Base-by-base conservation (phyloP, 78 protist species). In the Dictyostelium purpureum region DNA sequence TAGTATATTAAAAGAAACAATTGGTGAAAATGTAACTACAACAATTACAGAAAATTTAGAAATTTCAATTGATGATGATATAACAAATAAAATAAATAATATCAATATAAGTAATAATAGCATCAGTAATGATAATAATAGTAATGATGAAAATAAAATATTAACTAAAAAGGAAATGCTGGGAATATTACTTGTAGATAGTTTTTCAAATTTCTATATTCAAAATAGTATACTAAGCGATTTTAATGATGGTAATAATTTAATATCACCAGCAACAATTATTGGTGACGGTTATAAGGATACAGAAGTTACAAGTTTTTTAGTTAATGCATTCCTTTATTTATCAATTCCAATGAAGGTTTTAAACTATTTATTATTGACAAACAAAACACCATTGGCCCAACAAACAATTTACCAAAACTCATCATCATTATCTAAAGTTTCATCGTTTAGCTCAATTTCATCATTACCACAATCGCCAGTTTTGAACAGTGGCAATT, bases 231-330 rank as follows among this genome's bases (percentile, higher is more conserved):
- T 26, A 11, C 14, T 31, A 47, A 35, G n/a, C 14, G 26, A 21
- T 6, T 28, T 5, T 12, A 21, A 45, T 70, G 26, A 38, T 70
- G 21, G 18, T 18, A 31, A 49, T 49, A 18, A 49, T 31, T 10
- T 33, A 2, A 49, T 18, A 28, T 47, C 78, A 70, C 45, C 79
- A 69, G 14, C 42, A n/a, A 16, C 80, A 35, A 40, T 42, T 24
- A 42, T 52, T 26, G 52, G 51, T 24, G 51, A 42, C 10, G 78
- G 49, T n/a, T 42, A 70, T 33, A 74, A 49, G 18, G 80, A 70
- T n/a, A 51, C 67, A n/a, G 90, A 82, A 24, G 74, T 82, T 56
- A 70, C 63, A 70, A 59, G 40, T 21, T 82, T 82, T 28, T 35
- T 82, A 14, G 35, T 49, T 7, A 19, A 45, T 18, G 38, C 79